Conservation (phyloP, 306 rosid genomes). For the Ceratonia siliqua region DNA sequence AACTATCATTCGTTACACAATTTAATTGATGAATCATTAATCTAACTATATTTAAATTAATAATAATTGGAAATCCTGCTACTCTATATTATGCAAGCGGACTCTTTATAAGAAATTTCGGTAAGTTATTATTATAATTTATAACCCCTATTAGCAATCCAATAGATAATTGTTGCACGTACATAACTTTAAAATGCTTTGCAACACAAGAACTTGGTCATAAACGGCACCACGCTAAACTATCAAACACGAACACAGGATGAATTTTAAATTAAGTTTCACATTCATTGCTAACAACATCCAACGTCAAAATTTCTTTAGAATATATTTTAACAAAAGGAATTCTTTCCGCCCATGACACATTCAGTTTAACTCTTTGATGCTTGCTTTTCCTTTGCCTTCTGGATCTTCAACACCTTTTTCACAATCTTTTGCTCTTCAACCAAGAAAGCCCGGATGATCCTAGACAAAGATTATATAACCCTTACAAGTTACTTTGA, state of each 20-base stretch:
- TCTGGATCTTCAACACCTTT: conserved; percentile 93
- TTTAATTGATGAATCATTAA: too few relatives aligned
- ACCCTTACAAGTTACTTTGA: neutral
- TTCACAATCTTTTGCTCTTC: conserved; percentile 95
- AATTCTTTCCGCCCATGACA: neutral
- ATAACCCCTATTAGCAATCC: neutral
- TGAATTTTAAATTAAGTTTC: conserved; percentile 36
- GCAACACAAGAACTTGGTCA: neutral
- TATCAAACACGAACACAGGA: conserved; percentile 12
- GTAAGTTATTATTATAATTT: neutral
- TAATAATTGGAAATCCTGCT: too few relatives aligned
- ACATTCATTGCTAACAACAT: conserved; percentile 39
- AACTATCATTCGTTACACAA: neutral
- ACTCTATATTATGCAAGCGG: neutral
- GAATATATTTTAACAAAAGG: conserved; percentile 29
- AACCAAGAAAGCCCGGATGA: conserved; percentile 82
- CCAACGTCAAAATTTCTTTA: conserved; percentile 59
- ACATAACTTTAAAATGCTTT: neutral
- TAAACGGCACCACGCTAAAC: neutral
- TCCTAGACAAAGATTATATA: conserved; percentile 41
- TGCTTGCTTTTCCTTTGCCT: conserved; percentile 79
- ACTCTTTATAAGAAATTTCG: neutral
- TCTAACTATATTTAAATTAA: too few relatives aligned
- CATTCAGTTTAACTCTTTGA: conserved; percentile 46
- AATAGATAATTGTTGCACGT: neutral